phyloP scores from a whole-genome alignment of 2,329 filamentous ascomycete genomes.

The Penicillium sp. region DNA sequence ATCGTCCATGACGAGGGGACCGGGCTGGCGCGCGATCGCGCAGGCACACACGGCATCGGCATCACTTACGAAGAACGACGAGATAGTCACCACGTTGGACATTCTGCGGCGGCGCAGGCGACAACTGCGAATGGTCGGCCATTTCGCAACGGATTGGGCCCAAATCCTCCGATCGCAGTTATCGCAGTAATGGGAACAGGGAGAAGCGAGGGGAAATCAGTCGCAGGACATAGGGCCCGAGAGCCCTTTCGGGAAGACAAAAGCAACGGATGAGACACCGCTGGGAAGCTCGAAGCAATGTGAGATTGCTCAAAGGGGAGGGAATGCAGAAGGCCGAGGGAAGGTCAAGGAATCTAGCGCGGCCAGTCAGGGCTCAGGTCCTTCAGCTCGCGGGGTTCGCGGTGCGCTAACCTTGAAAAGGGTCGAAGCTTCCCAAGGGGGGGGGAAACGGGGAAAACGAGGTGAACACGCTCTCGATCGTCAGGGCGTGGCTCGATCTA shows the following conservation, averaged over 20 bases:
- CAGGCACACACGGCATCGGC: conserved; percentile 7
- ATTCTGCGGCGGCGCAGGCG: conserved; percentile 33
- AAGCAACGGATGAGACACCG: conserved; percentile 1
- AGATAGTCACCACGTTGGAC: conserved; percentile 44
- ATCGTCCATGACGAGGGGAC: conserved; percentile 6
- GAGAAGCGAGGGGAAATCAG: conserved; percentile 14
- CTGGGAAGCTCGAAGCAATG: conserved; percentile 13
- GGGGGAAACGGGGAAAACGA: not conserved
- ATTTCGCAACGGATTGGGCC: conserved; percentile 10
- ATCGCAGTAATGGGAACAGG: conserved; percentile 11
- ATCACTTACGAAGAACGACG: conserved; percentile 46
- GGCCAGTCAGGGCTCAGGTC: conserved; percentile 14
- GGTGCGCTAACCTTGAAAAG: conserved; percentile 16
- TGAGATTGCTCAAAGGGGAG: conserved; percentile 12
- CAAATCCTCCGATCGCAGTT: conserved; percentile 13
- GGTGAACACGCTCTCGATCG: not conserved
- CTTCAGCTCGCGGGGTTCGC: conserved; percentile 20
- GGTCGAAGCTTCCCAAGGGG: conserved; percentile 8
- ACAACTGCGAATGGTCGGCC: conserved; percentile 11
- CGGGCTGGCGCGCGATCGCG: conserved; percentile 1
- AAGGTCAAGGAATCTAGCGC: conserved; percentile 17
- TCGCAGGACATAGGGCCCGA: conserved; percentile 32
- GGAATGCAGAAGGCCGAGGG: conserved; percentile 16
- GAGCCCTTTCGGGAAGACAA: conserved; percentile 21
- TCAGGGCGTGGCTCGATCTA: not conserved